Evolutionary conservation across 805 yeast species (phyloP), one percentile per base, ranked within the genome.

Genomic region (Maudiozyma turicensis): DNA sequence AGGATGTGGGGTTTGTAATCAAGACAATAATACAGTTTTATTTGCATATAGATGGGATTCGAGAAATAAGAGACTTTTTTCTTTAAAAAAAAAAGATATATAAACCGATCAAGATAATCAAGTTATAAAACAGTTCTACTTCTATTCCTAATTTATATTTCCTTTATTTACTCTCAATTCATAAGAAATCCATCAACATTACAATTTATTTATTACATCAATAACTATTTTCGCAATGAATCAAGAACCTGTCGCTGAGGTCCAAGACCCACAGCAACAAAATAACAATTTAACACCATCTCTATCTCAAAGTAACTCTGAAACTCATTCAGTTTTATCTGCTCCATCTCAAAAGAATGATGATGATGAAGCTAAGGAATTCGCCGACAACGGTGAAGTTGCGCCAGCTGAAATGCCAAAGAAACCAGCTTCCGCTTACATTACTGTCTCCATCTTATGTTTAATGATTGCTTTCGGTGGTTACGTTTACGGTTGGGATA

Each of bases 401-500:
- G 44, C 43, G 6, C 42, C 47, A 29, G 44, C 50, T 45, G 52
- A 45, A 15, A 49, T 45, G 37, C 53, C 49, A 40, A 42, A 45
- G 43, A 58, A 54, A 38, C 51, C 55, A 15, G 39, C 45, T 5
- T 47, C 52, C n/a, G 57, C 50, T 20, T 57, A 53, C 41, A 42
- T 54, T n/a, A 55, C 56, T 34, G 57, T 57, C 33, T 51, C 54
- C 14, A 46, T 57, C 28, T 48, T 57, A 48, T 58, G 59, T 57
- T 44, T 57, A n/a, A 53, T 57, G 58, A 75, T 80, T 49, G 82
- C 86, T 11, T 81, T 82, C 54, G 83, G 84, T 60, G 88, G 87
- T 46, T 81, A 77, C 58, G 80, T 81, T 41, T 82, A 80, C 58
- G 87, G 87, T 52, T 82, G 81, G 74, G 87, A 82, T 69, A 82